Conservation (phyloP, 2,329 filamentous ascomycete genomes). For the Penicillium palitans region DNA sequence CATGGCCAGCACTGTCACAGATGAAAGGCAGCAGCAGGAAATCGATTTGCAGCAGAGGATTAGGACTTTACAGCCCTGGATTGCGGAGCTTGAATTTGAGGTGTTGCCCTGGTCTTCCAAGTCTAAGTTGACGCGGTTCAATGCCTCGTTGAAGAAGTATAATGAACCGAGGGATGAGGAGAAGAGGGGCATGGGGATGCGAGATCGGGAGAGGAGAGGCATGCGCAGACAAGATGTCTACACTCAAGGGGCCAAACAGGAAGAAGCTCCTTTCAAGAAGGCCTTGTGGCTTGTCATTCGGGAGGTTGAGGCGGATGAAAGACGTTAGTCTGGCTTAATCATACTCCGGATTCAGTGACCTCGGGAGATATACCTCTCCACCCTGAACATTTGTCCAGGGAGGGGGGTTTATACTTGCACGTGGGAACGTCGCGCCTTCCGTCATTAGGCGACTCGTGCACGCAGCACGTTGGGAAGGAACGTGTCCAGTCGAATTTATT, state of each 20-base stretch:
- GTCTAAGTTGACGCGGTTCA: conserved; percentile 26
- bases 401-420: no score
- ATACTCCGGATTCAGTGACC: background rate
- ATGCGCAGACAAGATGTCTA: background rate
- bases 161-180: conserved; percentile 10
- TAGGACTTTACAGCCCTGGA: conserved; percentile 27
- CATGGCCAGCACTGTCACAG: background rate
- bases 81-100: conserved; percentile 27
- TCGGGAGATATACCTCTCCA: background rate
- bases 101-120: conserved; percentile 24
- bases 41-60: conserved; percentile 17
- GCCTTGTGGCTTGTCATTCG: conserved; percentile 22
- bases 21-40: conserved; percentile 11
- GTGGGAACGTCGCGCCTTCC: no score
- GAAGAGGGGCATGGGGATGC: background rate
- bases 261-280: conserved; percentile 14
- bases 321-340: background rate
- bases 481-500: no score
- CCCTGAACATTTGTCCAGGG: background rate
- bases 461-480: no score
- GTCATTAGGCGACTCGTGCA: no score
- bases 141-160: conserved; percentile 26
- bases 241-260: background rate
- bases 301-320: conserved; percentile 3
- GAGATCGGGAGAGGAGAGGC: background rate